Base-by-base conservation (phyloP, 2,329 filamentous ascomycete genomes). In the Cladosporium halotolerans region DNA sequence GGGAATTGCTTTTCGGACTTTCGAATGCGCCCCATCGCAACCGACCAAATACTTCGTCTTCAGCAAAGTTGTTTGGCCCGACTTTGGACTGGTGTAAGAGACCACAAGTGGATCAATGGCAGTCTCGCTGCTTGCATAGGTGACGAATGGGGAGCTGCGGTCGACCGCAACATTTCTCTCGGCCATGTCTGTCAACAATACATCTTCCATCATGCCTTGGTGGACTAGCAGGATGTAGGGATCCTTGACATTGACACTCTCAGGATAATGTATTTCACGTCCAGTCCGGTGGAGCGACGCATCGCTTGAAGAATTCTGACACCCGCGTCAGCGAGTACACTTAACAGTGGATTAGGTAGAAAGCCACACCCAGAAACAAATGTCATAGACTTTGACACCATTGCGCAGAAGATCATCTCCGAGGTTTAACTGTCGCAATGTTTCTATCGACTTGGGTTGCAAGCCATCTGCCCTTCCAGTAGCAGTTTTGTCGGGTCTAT, bases 401-500 rank as follows among this genome's bases (percentile, higher is more conserved):
- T 83, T 79, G 57, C 80, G 79, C 40, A 89, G 69, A 31, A 89
- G 69, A 1, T 79, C 73, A 58, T 88, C 84, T n/a, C 81, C 83
- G n/a, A 89, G 71, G 33, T 84, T 76, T 74, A 89, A 82, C 70
- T 88, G 85, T 57, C 81, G 79, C 61, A 89, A 79, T 0, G 86
- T 89, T 72, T 89, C 86, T 62, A 90, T 87, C 1, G 85, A 86
- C 70, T 89, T 89, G 42, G 86, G 86, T 63, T 89, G 86, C 49
- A 89, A 73, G 39, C 86, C 86, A 67, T 89, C 86, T 57, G 85
- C 85, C 53, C 80, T 75, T 40, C 85, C 85, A 8, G 83, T 84
- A 5, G 80, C 75, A 1, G 86, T 90, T 62, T 81, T 81, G 61
- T 86, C 80, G 33, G 79, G 73, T 58, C 85, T 74, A 64, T 89